Evolutionary conservation across 805 yeast genomes (phyloP).

Genomic region (Kodamaea jinghongensis): DNA sequence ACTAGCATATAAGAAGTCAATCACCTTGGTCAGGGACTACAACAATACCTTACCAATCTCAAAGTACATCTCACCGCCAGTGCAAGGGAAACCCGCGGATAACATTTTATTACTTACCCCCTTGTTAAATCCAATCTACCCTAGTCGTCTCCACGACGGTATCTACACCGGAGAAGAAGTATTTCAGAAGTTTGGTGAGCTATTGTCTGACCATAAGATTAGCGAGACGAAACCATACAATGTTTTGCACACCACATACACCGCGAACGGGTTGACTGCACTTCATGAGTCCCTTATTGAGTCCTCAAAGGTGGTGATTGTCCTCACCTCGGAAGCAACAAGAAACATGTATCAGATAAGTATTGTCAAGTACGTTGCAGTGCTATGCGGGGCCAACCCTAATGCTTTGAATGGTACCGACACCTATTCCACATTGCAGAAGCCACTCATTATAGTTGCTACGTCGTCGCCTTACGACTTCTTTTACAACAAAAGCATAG

Average conservation of each 20-base stretch:
- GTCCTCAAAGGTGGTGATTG: slow-evolving; percentile 48
- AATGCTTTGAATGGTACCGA: slow-evolving; percentile 20
- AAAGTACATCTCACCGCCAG: slow-evolving; percentile 29
- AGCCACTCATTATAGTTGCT: slow-evolving; percentile 58
- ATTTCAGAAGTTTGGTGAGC: slow-evolving; percentile 50
- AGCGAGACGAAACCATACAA: slow-evolving; percentile 35
- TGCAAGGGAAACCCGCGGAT: slow-evolving; percentile 16
- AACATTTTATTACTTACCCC: slow-evolving; percentile 38
- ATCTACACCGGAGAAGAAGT: slow-evolving; percentile 49
- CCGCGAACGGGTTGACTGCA: slow-evolving; percentile 54
- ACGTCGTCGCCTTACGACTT: slow-evolving; percentile 64
- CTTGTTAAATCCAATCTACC: slow-evolving; percentile 36
- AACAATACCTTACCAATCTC: slow-evolving; percentile 49
- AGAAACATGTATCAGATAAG: slow-evolving; percentile 62
- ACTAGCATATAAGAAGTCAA: slow-evolving; percentile 47
- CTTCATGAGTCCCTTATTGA: slow-evolving; percentile 55
- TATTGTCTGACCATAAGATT: slow-evolving; percentile 36
- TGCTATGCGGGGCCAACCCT: slow-evolving; percentile 51
- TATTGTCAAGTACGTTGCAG: slow-evolving; percentile 54
- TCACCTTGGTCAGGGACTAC: slow-evolving; percentile 54
- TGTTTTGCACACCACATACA: slow-evolving; percentile 56
- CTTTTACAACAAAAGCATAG: slow-evolving; percentile 51
- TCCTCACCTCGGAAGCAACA: slow-evolving; percentile 56
- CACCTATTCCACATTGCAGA: slow-evolving; percentile 28
- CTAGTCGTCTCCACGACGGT: slow-evolving; percentile 14